These are phyloP conservation scores for Backusella westeae DNA, from an alignment of 192 early-diverging fungal species.

Conservation along the genomic window DNA sequence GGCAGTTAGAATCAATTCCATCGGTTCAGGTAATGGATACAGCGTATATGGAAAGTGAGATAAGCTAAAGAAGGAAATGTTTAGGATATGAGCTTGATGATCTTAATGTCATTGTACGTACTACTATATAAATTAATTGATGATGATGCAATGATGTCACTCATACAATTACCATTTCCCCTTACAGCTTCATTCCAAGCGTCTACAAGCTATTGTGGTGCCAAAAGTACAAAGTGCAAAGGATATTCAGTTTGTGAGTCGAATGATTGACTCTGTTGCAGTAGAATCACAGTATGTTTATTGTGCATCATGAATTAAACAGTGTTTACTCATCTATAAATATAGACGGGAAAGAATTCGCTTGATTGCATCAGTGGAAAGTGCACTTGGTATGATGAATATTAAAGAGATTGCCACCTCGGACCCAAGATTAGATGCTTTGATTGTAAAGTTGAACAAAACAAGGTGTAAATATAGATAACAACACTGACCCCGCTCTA, in stretches of 20 bases:
- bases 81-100: slow-evolving; percentile 74
- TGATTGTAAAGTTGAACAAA: slow-evolving; percentile 52
- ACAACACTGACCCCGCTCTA: neutral
- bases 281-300: slow-evolving; percentile 53
- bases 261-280: slow-evolving; percentile 71
- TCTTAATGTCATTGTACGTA: slow-evolving; percentile 68
- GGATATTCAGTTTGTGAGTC: slow-evolving; percentile 74
- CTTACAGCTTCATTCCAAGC: slow-evolving; percentile 57
- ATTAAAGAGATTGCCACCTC: slow-evolving; percentile 78
- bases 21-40: slow-evolving; percentile 58
- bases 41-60: neutral
- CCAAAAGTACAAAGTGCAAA: slow-evolving; percentile 83
- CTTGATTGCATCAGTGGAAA: slow-evolving; percentile 89
- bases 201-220: slow-evolving; percentile 75
- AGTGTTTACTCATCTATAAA: too few relatives aligned
- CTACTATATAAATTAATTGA: slow-evolving; percentile 3
- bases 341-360: slow-evolving; percentile 60
- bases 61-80: neutral
- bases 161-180: neutral
- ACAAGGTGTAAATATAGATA: neutral
- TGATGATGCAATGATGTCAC: slow-evolving; percentile 2
- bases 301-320: neutral
- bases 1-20: slow-evolving; percentile 87
- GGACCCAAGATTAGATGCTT: slow-evolving; percentile 74
- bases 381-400: slow-evolving; percentile 83